phyloP scores from a whole-genome alignment of 2,329 filamentous ascomycete genomes.

The Exutisphaerella laricina region DNA sequence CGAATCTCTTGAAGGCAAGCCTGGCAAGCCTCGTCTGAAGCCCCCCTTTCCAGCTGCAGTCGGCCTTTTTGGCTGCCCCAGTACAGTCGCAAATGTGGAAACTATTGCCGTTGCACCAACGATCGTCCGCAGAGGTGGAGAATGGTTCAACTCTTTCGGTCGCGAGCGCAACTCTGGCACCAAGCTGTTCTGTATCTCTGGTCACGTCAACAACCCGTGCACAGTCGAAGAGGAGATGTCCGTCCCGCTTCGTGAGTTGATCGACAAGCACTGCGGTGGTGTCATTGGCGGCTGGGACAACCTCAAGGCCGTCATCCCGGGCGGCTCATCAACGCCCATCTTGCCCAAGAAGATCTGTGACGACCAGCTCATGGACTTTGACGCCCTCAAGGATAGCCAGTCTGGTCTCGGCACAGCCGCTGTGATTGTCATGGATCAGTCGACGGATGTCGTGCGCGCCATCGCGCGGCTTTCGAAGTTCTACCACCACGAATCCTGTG shows the following conservation, averaged over 20 bases:
- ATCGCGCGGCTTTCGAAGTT: constrained; percentile 92
- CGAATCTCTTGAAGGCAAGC: constrained; percentile 96
- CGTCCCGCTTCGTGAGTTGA: constrained; percentile 89
- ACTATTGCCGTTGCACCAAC: constrained; percentile 93
- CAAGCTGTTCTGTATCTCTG: constrained; percentile 97
- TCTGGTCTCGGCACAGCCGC: constrained; percentile 95
- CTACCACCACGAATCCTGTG: constrained; percentile 97
- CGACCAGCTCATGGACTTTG: constrained; percentile 98
- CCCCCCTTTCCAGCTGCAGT: constrained; percentile 96
- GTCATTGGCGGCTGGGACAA: constrained; percentile 98
- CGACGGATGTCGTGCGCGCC: constrained; percentile 87
- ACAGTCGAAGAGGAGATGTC: constrained; percentile 99
- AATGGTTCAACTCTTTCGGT: constrained; percentile 90
- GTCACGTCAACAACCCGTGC: constrained; percentile 96
- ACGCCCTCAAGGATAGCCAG: constrained; percentile 95
- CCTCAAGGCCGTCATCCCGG: constrained; percentile 87
- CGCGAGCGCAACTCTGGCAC: constrained; percentile 95
- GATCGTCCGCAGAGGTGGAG: constrained; percentile 85
- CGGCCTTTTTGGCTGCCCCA: constrained; percentile 95
- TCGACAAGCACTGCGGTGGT: constrained; percentile 97
- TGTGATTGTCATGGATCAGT: constrained; percentile 99
- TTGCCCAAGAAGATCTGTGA: constrained; percentile 86
- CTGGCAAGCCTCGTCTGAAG: constrained; percentile 97
- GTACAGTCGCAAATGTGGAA: constrained; percentile 97
- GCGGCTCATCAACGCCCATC: constrained; percentile 93